Evolutionary conservation across 805 yeast species (phyloP).

Genomic region (Starmerella scarabaei): DNA sequence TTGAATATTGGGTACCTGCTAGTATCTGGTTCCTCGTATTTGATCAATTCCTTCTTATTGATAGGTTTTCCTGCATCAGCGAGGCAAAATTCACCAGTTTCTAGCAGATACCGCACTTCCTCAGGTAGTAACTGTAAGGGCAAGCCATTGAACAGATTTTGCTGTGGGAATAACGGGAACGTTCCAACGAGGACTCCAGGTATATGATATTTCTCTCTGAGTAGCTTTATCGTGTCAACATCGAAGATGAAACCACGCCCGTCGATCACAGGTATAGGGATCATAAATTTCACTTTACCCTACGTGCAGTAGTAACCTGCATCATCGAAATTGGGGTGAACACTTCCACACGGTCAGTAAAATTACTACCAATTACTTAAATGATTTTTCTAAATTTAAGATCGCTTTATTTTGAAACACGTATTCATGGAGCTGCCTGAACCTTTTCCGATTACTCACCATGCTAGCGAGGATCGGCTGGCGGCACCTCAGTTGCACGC

Average conservation of each 20-base stretch:
- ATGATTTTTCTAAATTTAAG: too few relatives aligned
- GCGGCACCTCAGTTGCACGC: too few relatives aligned
- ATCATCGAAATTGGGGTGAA: too few relatives aligned
- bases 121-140: constrained; percentile 65
- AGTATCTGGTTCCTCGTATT: constrained; percentile 2
- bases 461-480: not conserved
- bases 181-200: constrained; percentile 75
- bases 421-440: too few relatives aligned
- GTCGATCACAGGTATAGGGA: constrained; percentile 30
- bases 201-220: constrained; percentile 48
- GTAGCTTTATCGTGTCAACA: constrained; percentile 37
- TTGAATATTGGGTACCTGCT: constrained; percentile 30
- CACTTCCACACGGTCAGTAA: too few relatives aligned
- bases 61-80: constrained; percentile 30
- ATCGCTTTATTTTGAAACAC: too few relatives aligned
- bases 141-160: constrained; percentile 70
- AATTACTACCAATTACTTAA: too few relatives aligned
- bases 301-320: too few relatives aligned
- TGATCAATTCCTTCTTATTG: not conserved
- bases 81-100: constrained; percentile 32
- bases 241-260: constrained; percentile 47
- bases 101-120: constrained; percentile 57
- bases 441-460: not conserved
- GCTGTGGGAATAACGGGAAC: constrained; percentile 83
- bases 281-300: constrained; percentile 5